Base-by-base conservation (phyloP, 1,284 basidiomycete genomes). In the Cutaneotrichosporon daszewskae region DNA sequence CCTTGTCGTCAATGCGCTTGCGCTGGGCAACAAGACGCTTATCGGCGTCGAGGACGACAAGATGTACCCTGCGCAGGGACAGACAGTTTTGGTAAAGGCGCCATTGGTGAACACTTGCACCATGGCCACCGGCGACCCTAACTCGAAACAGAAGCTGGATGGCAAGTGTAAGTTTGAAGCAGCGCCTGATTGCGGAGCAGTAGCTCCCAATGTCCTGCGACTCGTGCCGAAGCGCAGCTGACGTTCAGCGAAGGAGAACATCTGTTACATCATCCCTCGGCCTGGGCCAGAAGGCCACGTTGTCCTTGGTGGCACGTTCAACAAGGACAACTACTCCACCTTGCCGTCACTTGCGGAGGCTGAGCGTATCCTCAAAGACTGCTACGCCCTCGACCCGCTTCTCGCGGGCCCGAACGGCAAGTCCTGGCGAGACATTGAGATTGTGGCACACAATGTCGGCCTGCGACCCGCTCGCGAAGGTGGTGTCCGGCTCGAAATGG, bases 391-490 rank as follows among this genome's bases (percentile, higher is more conserved):
- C 23, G 67, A 68, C 40, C 73, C 72, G 2, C 52, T 41, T 11
- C 57, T 74, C 22, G 62, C 67, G 40, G 64, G 54, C 14, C 54
- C 51, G 11, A 52, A 55, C 40, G 68, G 53, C 23, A 49, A 44
- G 44, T 51, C 49, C 18, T 70, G 68, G 68, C 43, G 49, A 24
- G 70, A 69, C 25, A 73, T 75, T 40, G 75, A 76, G 45, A 72
- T 84, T 18, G 62, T 81, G 20, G 66, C 68, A 13, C 79, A 82
- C 62, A 80, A 80, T 51, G 82, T 82, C 40, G 87, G 85, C 0
- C 68, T 87, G 28, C 73, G 87, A 11, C 87, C 87, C 0, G 79
- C 73, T 3, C 74, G 86, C 43, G 77, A 75, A 32, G 82, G 80
- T 19, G 85, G 85, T 0, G 71, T 84, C 5, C 74, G 85, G 32